phyloP scores from a whole-genome alignment of 148 eudicot genomes.

The Chenopodium berlandieri region DNA sequence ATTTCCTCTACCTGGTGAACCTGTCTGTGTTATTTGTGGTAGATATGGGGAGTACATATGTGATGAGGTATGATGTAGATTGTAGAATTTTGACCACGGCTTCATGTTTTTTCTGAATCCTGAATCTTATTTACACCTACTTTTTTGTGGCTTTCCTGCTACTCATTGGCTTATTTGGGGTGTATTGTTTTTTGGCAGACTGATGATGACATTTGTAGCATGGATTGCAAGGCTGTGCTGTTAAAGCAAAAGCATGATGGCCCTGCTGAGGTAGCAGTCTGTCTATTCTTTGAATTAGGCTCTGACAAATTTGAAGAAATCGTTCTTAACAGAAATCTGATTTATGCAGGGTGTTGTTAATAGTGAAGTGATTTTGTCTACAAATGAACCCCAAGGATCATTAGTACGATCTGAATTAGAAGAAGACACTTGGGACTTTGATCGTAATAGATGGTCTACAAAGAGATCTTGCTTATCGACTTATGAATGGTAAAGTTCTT shows the following conservation, averaged over 20 bases:
- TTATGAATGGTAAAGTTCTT: slow-evolving; percentile 59
- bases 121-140: not conserved
- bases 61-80: slow-evolving; percentile 49
- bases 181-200: slow-evolving; percentile 47
- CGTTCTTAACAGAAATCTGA: slow-evolving; percentile 18
- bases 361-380: slow-evolving; percentile 23
- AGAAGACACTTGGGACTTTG: slow-evolving; percentile 67
- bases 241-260: slow-evolving; percentile 37
- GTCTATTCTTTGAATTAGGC: slow-evolving; percentile 10
- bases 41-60: slow-evolving; percentile 87
- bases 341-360: slow-evolving; percentile 32
- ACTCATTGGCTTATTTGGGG: not conserved
- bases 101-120: not conserved
- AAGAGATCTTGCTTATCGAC: slow-evolving; percentile 62
- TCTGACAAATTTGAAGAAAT: slow-evolving; percentile 8
- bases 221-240: slow-evolving; percentile 78
- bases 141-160: slow-evolving; percentile 1
- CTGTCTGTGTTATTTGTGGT: slow-evolving; percentile 79
- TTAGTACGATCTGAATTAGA: slow-evolving; percentile 39
- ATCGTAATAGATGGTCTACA: slow-evolving; percentile 63
- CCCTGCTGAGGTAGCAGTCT: slow-evolving; percentile 43
- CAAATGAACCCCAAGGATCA: slow-evolving; percentile 25
- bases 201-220: slow-evolving; percentile 81
- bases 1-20: slow-evolving; percentile 73
- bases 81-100: slow-evolving; percentile 1